phyloP scores from a whole-genome alignment of 2,329 filamentous ascomycete genomes.

The Microdochium paspali region DNA sequence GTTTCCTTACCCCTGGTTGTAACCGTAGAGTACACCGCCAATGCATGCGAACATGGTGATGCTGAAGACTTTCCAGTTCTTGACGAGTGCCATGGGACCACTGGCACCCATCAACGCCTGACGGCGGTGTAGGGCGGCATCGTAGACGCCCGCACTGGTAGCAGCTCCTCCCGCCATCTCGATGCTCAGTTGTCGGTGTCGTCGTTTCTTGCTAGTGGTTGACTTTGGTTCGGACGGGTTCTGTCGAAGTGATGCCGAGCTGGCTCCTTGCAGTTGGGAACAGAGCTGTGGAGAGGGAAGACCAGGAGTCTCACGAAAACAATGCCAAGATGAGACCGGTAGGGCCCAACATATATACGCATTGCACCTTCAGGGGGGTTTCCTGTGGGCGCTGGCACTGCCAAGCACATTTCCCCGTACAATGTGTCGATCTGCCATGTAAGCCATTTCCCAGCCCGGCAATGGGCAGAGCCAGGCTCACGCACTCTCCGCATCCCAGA shows the following conservation, averaged over 20 bases:
- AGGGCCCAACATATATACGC: too few species aligned
- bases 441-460: background rate
- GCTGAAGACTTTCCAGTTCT: constrained; percentile 51
- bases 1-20: constrained; percentile 51
- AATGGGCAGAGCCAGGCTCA: background rate
- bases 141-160: constrained; percentile 28
- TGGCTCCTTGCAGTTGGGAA: background rate
- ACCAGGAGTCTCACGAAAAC: too few species aligned
- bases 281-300: too few species aligned
- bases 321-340: too few species aligned
- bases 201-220: background rate
- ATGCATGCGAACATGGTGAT: constrained; percentile 54
- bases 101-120: constrained; percentile 43
- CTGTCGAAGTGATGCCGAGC: background rate
- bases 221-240: background rate
- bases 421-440: background rate
- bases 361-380: too few species aligned
- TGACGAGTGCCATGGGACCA: constrained; percentile 36
- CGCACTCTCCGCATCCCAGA: background rate
- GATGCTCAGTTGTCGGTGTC: constrained; percentile 10
- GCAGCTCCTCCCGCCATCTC: constrained; percentile 26
- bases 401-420: background rate
- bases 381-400: background rate
- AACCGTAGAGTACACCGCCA: constrained; percentile 56
- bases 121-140: constrained; percentile 41